A percentile compares a stretch with the other conserved stretches of the same genome.
Conservation (phyloP, 805 yeast genomes). For the Lipomyces spencermartinsiae region DNA sequence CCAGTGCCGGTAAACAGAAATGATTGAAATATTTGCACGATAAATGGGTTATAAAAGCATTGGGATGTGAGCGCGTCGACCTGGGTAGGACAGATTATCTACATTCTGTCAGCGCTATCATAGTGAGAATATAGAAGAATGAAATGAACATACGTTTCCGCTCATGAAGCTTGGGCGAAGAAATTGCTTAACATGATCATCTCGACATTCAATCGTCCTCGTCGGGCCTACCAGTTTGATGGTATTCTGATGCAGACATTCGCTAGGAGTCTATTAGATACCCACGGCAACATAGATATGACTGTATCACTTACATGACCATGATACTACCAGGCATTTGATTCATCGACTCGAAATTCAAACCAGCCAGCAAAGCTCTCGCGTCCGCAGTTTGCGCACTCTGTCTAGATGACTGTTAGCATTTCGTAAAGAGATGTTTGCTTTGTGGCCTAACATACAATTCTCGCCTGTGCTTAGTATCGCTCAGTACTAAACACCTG, state of each 20-base stretch:
- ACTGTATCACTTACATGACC: conserved; percentile 13
- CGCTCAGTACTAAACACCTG: conserved; percentile 22
- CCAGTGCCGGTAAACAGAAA: conserved; percentile 15
- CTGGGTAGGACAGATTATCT: conserved; percentile 20
- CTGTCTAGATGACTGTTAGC: background rate
- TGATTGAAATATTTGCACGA: conserved; percentile 21
- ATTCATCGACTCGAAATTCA: conserved; percentile 27
- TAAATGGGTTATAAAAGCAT: conserved; percentile 28
- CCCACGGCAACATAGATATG: background rate
- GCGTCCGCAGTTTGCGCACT: conserved; percentile 22
- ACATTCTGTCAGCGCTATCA: background rate
- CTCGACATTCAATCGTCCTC: conserved; percentile 16
- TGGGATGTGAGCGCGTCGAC: conserved; percentile 27
- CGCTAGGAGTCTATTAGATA: background rate
- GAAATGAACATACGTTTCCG: conserved; percentile 14
- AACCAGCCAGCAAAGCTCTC: conserved; percentile 12
- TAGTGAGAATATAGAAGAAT: background rate
- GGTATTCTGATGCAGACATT: conserved; percentile 25
- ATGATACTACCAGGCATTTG: conserved; percentile 7
- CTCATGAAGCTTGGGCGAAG: conserved; percentile 31
- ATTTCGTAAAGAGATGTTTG: background rate
- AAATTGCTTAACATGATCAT: conserved; percentile 22
- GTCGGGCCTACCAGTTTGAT: conserved; percentile 26
- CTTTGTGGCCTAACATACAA: background rate
- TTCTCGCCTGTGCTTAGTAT: conserved; percentile 7